A percentile compares a stretch with the other conserved stretches of the same genome.
phyloP scores from a whole-genome alignment of 305 asterid species.

The Fraxinus velutina region DNA sequence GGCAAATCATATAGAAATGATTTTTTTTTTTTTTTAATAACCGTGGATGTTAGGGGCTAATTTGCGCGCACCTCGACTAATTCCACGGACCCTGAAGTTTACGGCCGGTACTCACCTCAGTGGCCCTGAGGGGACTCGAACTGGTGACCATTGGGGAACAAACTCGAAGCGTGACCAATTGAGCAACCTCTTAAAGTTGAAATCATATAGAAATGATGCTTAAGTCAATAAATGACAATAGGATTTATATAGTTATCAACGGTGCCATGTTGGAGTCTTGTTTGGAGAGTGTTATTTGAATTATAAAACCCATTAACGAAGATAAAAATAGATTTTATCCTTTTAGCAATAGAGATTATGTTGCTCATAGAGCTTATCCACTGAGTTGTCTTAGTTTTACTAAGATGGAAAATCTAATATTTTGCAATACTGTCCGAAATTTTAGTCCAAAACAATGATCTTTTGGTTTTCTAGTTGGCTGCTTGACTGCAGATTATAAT shows the following conservation, averaged over 20 bases:
- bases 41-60: too few relatives aligned
- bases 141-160: too few relatives aligned
- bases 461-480: background rate
- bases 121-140: too few relatives aligned
- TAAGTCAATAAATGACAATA: background rate
- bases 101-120: too few relatives aligned
- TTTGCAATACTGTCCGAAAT: background rate
- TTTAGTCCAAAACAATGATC: background rate
- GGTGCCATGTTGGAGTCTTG: background rate
- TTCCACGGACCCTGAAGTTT: too few relatives aligned
- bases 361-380: background rate
- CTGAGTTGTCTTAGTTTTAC: background rate
- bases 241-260: background rate
- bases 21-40: too few relatives aligned
- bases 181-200: too few relatives aligned
- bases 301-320: background rate
- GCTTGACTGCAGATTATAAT: background rate
- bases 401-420: background rate
- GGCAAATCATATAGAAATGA: background rate
- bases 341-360: background rate
- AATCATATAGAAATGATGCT: background rate
- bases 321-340: background rate
- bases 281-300: background rate
- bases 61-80: too few relatives aligned
- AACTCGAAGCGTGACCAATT: too few relatives aligned